These are phyloP conservation scores for Lenwebbia sp. DNA, from an alignment of 345 rosid species.

Conservation along the genomic window DNA sequence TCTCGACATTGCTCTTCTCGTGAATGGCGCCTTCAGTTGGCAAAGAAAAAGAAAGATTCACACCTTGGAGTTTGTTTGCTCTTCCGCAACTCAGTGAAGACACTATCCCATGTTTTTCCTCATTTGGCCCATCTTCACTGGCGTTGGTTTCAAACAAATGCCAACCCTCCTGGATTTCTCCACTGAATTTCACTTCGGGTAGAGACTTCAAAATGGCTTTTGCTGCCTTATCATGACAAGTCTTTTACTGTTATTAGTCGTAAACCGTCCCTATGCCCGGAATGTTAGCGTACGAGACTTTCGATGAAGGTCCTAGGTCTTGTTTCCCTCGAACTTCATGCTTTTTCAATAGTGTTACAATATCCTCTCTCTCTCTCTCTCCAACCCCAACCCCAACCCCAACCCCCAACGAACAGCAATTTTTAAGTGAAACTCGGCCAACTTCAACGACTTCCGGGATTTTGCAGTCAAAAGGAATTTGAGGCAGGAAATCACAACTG, in stretches of 20 bases:
- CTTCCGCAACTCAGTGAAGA: neutral
- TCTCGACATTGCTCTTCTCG: neutral
- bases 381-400: neutral
- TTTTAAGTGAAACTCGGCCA: no score
- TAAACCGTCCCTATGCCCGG: neutral
- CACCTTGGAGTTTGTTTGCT: neutral
- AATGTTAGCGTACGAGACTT: neutral
- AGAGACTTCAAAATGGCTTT: neutral
- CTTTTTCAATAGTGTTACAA: neutral
- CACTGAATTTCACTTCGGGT: neutral
- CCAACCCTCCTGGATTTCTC: neutral
- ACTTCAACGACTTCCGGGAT: neutral
- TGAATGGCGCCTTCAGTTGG: neutral
- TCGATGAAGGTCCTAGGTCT: neutral
- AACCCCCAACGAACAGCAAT: neutral
- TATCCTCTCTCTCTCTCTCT: neutral
- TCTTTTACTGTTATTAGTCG: neutral
- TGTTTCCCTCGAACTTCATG: neutral
- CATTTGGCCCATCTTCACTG: neutral
- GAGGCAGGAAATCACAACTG: neutral
- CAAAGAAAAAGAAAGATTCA: neutral
- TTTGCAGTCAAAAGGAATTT: neutral
- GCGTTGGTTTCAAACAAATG: neutral
- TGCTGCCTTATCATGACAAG: neutral
- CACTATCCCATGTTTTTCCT: no score